A percentile compares a stretch with the other conserved stretches of the same genome.
These are phyloP conservation scores for Penicillium sp. DNA, from an alignment of 2,329 filamentous ascomycete species.

Conservation along the genomic window DNA sequence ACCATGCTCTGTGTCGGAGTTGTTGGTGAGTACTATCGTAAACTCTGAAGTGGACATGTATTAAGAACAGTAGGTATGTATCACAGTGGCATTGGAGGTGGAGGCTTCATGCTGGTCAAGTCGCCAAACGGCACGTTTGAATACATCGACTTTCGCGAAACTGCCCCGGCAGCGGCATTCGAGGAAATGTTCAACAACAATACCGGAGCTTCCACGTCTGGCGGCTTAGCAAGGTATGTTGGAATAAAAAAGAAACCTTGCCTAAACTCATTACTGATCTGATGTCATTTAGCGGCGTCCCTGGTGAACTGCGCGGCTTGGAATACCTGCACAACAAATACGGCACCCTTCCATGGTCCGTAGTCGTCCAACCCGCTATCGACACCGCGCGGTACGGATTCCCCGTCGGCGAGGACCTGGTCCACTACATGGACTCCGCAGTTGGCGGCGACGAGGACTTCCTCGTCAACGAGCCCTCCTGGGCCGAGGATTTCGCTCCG, in stretches of 20 bases:
- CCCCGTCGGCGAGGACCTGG: constrained; percentile 71
- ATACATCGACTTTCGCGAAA: constrained; percentile 87
- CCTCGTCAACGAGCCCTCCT: constrained; percentile 73
- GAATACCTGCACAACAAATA: constrained; percentile 73
- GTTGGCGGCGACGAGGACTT: constrained; percentile 63
- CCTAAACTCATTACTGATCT: neutral
- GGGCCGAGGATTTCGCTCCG: constrained; percentile 88
- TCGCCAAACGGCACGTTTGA: constrained; percentile 76
- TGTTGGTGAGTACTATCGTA: constrained; percentile 52
- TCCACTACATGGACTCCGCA: constrained; percentile 70
- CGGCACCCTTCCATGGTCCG: constrained; percentile 69
- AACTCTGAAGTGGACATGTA: neutral
- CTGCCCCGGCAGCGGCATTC: constrained; percentile 78
- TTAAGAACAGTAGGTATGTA: constrained; percentile 62
- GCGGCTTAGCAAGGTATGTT: constrained; percentile 68
- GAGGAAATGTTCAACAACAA: constrained; percentile 86
- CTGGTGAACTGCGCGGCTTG: constrained; percentile 72
- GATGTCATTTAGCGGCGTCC: constrained; percentile 53
- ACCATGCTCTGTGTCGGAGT: constrained; percentile 78
- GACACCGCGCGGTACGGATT: constrained; percentile 76
- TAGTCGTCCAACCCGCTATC: constrained; percentile 75
- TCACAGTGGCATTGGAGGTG: constrained; percentile 81
- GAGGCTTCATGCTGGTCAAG: constrained; percentile 86
- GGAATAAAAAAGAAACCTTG: neutral
- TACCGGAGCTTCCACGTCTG: constrained; percentile 66